These are phyloP conservation scores for Camellia oleifera DNA, from an alignment of 179 eudicot genomes.

Conservation along the genomic window DNA sequence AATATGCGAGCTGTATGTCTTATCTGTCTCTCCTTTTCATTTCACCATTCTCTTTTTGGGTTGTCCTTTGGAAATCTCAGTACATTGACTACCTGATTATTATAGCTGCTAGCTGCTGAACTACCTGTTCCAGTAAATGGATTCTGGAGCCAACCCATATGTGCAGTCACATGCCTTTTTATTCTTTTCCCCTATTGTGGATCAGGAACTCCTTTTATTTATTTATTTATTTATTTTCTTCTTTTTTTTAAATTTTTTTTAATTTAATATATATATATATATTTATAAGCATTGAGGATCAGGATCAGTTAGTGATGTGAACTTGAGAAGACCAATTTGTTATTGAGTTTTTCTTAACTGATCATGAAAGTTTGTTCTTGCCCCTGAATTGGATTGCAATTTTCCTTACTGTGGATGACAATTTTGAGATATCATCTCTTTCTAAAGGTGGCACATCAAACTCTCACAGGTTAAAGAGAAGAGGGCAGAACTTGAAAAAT, in stretches of 20 bases:
- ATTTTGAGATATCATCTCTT: conserved; percentile 4
- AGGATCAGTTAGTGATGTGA: background rate
- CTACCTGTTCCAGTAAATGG: background rate
- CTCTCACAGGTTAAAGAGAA: conserved; percentile 75
- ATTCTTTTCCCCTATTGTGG: too few relatives aligned
- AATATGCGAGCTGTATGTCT: conserved; percentile 82
- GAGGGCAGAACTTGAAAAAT: conserved; percentile 77
- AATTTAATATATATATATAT: too few relatives aligned
- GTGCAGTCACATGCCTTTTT: too few relatives aligned
- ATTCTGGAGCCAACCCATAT: too few relatives aligned
- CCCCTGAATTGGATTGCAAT: background rate
- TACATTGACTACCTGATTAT: conserved; percentile 4
- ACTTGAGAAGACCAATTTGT: background rate
- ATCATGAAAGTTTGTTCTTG: background rate
- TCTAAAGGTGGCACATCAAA: conserved; percentile 10
- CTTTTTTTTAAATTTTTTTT: too few relatives aligned
- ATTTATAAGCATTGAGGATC: too few relatives aligned
- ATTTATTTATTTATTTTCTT: too few relatives aligned
- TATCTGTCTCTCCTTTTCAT: background rate
- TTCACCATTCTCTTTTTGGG: conserved; percentile 1
- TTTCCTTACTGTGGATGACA: background rate
- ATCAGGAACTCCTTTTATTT: background rate
- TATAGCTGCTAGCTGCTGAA: background rate
- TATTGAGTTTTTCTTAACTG: background rate
- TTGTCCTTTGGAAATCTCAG: background rate